These are phyloP conservation scores for Hordeum pubiflorum DNA, from an alignment of 202 grass and related monocot genomes.

Conservation along the genomic window DNA sequence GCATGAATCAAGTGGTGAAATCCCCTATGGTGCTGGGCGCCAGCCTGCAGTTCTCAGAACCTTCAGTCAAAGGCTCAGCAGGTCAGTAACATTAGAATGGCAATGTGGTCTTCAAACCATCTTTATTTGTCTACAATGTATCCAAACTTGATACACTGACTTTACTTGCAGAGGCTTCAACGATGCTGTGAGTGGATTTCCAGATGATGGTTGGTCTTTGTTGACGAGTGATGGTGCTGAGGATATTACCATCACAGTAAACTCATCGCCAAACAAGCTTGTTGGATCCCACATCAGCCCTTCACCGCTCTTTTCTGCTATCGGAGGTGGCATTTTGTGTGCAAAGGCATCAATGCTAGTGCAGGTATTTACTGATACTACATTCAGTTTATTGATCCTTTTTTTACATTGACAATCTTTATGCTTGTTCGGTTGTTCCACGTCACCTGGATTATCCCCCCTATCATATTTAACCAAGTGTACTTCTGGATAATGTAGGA, in stretches of 20 bases:
- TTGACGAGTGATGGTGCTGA: constrained; percentile 63
- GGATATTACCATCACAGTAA: constrained; percentile 72
- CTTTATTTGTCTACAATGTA: not conserved
- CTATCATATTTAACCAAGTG: not conserved
- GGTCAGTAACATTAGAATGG: constrained; percentile 25
- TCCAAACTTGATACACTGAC: constrained; percentile 8
- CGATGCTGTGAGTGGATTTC: constrained; percentile 83
- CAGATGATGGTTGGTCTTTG: constrained; percentile 89
- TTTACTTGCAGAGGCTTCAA: constrained; percentile 91
- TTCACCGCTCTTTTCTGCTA: constrained; percentile 51
- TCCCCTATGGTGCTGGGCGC: constrained; percentile 62
- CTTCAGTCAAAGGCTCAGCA: constrained; percentile 89
- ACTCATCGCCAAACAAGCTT: constrained; percentile 77
- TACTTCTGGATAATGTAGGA: constrained; percentile 41
- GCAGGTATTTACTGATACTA: constrained; percentile 26
- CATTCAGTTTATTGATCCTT: not conserved
- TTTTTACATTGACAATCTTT: no score
- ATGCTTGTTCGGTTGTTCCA: not conserved
- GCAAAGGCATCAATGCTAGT: constrained; percentile 96
- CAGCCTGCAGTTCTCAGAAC: constrained; percentile 80
- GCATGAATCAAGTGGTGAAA: constrained; percentile 86
- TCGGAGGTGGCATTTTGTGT: constrained; percentile 73
- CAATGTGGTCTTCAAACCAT: not conserved
- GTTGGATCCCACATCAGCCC: constrained; percentile 45
- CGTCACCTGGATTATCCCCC: not conserved